Conservation (phyloP, 805 yeast genomes). For the Saturnispora hagleri region DNA sequence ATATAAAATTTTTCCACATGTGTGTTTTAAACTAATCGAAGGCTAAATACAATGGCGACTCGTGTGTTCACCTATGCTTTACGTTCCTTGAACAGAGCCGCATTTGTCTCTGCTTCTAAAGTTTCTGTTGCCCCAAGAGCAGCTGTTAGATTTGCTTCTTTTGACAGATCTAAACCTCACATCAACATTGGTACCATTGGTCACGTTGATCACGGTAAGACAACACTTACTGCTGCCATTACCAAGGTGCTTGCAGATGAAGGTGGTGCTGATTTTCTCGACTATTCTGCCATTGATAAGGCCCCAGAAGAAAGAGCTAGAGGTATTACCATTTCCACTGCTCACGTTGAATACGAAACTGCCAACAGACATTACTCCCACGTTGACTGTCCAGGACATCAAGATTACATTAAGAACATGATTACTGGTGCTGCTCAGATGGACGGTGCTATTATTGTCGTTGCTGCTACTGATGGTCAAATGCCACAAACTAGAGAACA, state of each 20-base stretch:
- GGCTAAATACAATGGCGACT: conserved; percentile 21
- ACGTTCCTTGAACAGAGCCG: conserved; percentile 23
- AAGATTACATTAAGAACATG: conserved; percentile 98
- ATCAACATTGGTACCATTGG: conserved; percentile 97
- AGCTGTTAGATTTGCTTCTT: conserved; percentile 47
- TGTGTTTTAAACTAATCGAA: background rate
- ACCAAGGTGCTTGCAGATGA: conserved; percentile 82
- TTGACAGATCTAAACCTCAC: conserved; percentile 94
- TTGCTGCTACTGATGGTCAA: conserved; percentile 98
- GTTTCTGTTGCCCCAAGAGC: conserved; percentile 15
- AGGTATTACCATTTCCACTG: conserved; percentile 97
- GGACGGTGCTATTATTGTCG: conserved; percentile 99
- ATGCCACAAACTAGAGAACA: conserved; percentile 99
- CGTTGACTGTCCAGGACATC: conserved; percentile 98
- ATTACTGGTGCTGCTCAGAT: conserved; percentile 99
- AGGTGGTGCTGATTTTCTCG: conserved; percentile 92
- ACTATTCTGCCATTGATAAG: conserved; percentile 86
- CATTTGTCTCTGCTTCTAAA: conserved; percentile 15
- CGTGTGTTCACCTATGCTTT: conserved; percentile 24
- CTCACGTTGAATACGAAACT: conserved; percentile 96
- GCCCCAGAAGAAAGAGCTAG: conserved; percentile 99
- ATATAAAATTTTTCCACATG: background rate
- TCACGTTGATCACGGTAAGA: conserved; percentile 98
- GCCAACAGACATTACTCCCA: conserved; percentile 93
- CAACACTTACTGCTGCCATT: conserved; percentile 97